Evolutionary conservation across 345 rosid species (phyloP).

Genomic region (Hypericum perforatum): DNA sequence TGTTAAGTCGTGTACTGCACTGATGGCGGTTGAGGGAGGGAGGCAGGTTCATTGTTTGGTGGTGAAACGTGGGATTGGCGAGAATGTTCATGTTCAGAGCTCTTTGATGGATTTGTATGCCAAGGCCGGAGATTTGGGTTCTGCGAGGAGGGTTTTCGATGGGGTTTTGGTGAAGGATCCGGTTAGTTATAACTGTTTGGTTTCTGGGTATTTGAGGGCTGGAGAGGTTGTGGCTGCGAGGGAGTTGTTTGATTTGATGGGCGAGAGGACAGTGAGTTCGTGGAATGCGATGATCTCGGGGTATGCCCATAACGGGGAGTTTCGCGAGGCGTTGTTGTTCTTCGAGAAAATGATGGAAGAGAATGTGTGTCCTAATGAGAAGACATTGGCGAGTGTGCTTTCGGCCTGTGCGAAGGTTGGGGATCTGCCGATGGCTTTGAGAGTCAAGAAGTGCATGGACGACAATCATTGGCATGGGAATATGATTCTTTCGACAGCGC

Average conservation of each 20-base stretch:
- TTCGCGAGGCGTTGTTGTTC: conserved; percentile 2
- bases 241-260: conserved; percentile 4
- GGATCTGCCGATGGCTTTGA: conserved; percentile 7
- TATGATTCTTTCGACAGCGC: conserved; percentile 6
- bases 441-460: conserved; percentile 1
- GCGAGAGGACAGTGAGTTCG: conserved; percentile 3
- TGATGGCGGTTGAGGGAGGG: conserved; percentile 5
- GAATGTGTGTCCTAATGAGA: conserved; percentile 4
- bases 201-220: conserved; percentile 9
- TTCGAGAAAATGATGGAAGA: conserved; percentile 8
- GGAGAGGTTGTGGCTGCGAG: conserved; percentile 2
- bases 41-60: conserved; percentile 7
- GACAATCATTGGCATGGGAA: neutral
- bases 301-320: conserved; percentile 8
- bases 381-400: conserved; percentile 5
- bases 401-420: conserved; percentile 10
- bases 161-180: conserved; percentile 11
- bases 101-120: conserved; percentile 8
- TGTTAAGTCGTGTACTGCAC: conserved; percentile 3
- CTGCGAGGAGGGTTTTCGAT: conserved; percentile 8
- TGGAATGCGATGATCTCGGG: conserved; percentile 13
- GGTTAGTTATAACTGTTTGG: conserved; percentile 9
- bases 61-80: conserved; percentile 3
- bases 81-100: conserved; percentile 9
- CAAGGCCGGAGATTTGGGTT: conserved; percentile 6